Base-by-base conservation (phyloP, 768 basidiomycete genomes). In the Mycena polygramma region DNA sequence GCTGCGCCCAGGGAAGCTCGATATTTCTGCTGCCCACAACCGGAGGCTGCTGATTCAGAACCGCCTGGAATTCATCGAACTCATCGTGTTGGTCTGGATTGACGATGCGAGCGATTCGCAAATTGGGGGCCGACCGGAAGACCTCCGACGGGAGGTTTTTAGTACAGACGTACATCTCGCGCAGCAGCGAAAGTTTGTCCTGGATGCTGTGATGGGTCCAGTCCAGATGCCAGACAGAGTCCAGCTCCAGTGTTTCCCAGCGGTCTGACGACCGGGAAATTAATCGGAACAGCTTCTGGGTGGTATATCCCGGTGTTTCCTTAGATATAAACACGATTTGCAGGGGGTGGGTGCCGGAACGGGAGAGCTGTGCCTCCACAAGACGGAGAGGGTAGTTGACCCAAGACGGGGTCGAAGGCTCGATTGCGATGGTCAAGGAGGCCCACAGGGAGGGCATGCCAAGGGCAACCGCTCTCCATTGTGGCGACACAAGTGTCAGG, bases 241-340 rank as follows among this genome's bases (percentile, higher is more conserved):
- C 19, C 17, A 63, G 24, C 9, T 63, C 26, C 37, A 62, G 19
- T 13, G 48, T 62, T 7, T 49, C 48, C 60, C 49, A 52, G n/a
- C 60, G 60, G 10, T 45, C n/a, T n/a, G 51, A 54, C 4, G 52
- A 63, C 10, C 10, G 4, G 7, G 41, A 52, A 17, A 54, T 45
- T 8, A 24, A 11, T 0, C 0, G 11, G 52, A 63, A 53, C 17
- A 63, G 22, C 35, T n/a, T 43, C 1, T 45, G 24, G 11, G 52
- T 54, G 24, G 51, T 45, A 24, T 45, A 63, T 2, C 52, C 62
- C 4, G 52, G 39, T 2, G 9, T 0, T 45, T 63, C 60, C 2
- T 39, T 10, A 10, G 62, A 63, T 19, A 46, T 11, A 17, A 54
- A 20, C 11, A 30, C 6, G 3, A 62, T 36, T 1, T 41, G 48